These are phyloP conservation scores for Alternaria metachromatica DNA, from an alignment of 2,329 filamentous ascomycete genomes.

Conservation along the genomic window DNA sequence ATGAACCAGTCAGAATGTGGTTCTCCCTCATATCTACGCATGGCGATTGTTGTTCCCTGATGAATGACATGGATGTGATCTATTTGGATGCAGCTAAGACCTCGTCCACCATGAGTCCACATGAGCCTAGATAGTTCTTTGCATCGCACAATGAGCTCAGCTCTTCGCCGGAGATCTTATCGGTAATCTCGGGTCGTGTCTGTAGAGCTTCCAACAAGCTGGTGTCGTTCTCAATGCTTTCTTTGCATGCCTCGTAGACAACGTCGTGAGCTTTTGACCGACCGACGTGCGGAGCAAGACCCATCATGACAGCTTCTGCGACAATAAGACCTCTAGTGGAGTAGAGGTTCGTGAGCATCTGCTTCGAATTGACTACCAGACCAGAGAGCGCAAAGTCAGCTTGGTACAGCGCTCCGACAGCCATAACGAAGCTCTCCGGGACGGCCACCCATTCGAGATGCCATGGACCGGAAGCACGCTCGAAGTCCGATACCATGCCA, in stretches of 20 bases:
- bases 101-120: conserved; percentile 46
- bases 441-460: conserved; percentile 66
- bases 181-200: conserved; percentile 50
- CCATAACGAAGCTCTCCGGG: conserved; percentile 61
- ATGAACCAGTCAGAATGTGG: background rate
- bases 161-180: conserved; percentile 53
- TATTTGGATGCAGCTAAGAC: conserved; percentile 41
- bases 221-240: conserved; percentile 55
- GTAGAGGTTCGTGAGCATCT: conserved; percentile 60
- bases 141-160: conserved; percentile 64
- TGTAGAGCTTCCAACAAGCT: conserved; percentile 55
- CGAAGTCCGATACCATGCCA: conserved; percentile 65
- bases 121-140: conserved; percentile 53
- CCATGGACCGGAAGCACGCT: conserved; percentile 65
- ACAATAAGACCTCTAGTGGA: conserved; percentile 63
- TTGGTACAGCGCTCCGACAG: conserved; percentile 61
- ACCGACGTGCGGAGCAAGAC: conserved; percentile 60
- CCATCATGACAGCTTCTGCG: conserved; percentile 68
- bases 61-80: background rate
- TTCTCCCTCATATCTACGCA: background rate
- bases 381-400: conserved; percentile 61
- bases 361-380: conserved; percentile 57
- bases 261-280: conserved; percentile 62
- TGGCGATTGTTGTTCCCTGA: background rate
- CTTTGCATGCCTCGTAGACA: conserved; percentile 62